A percentile compares a stretch with the other conserved stretches of the same genome.
Evolutionary conservation across 139 green algal species (phyloP).

Genomic region (Trebouxia sp.): DNA sequence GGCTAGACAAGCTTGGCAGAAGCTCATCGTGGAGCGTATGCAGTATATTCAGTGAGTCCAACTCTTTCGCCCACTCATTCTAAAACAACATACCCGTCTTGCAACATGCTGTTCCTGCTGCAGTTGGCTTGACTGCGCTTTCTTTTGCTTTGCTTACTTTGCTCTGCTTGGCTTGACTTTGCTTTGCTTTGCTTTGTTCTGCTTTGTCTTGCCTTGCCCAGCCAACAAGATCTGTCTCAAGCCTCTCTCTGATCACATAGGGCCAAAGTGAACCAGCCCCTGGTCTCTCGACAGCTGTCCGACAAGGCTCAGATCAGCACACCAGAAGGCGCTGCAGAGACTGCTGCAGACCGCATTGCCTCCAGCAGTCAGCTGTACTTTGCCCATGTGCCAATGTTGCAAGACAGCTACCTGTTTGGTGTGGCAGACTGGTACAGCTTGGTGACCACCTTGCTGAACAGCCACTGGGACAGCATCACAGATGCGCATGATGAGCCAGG

Average conservation of each 20-base stretch:
- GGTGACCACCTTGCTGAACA: neutral
- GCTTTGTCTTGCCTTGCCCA: too few species aligned
- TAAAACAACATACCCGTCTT: too few species aligned
- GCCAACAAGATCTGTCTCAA: too few species aligned
- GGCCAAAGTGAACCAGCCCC: neutral
- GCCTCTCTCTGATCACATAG: neutral
- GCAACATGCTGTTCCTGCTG: too few species aligned
- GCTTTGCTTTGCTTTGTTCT: too few species aligned
- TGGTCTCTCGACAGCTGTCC: neutral
- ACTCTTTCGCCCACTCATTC: too few species aligned
- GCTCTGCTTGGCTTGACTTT: too few species aligned
- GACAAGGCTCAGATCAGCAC: neutral
- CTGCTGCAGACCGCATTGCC: constrained; percentile 31
- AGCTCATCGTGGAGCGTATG: constrained; percentile 16
- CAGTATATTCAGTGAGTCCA: constrained; percentile 7
- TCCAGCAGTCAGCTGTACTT: neutral
- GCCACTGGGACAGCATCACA: neutral
- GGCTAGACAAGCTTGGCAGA: constrained; percentile 26
- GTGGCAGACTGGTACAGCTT: constrained; percentile 27
- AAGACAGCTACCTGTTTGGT: constrained; percentile 34
- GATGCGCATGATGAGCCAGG: neutral
- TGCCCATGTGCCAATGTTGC: neutral
- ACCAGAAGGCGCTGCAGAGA: neutral
- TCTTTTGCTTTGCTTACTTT: too few species aligned
- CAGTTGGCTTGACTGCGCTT: too few species aligned